Evolutionary conservation across 192 early-diverging fungal species (phyloP).

Genomic region (Geranomyces variabilis): DNA sequence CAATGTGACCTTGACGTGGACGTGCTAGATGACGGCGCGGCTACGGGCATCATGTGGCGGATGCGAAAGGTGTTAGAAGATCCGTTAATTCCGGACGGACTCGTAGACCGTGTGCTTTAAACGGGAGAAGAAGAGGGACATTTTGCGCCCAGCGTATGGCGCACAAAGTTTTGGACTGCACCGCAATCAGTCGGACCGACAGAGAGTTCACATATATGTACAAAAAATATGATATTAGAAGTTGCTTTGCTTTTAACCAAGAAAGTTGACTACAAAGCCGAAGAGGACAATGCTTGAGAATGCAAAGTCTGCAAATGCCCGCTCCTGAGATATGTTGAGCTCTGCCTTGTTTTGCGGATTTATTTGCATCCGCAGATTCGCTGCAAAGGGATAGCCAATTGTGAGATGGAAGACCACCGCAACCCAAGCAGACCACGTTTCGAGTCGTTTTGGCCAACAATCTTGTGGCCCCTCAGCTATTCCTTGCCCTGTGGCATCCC

Average conservation of each 20-base stretch:
- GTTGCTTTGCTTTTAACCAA: slow-evolving; percentile 71
- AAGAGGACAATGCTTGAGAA: slow-evolving; percentile 85
- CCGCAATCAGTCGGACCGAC: too few species aligned
- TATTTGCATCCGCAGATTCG: slow-evolving; percentile 91
- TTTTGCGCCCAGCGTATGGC: too few species aligned
- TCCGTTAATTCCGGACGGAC: neutral
- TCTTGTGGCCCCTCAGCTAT: too few species aligned
- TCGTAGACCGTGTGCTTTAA: slow-evolving; percentile 1
- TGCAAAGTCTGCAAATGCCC: slow-evolving; percentile 94
- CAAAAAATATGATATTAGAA: too few species aligned
- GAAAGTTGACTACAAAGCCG: slow-evolving; percentile 88
- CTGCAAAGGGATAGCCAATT: slow-evolving; percentile 51
- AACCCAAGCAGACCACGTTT: slow-evolving; percentile 7
- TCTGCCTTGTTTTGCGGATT: slow-evolving; percentile 82
- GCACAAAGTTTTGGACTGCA: too few species aligned
- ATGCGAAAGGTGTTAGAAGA: neutral
- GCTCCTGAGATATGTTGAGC: slow-evolving; percentile 73
- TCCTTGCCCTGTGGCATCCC: too few species aligned
- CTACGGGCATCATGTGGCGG: slow-evolving; percentile 8
- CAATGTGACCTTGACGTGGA: neutral
- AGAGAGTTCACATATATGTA: too few species aligned
- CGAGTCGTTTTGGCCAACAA: neutral
- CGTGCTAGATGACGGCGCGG: neutral
- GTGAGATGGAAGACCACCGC: neutral
- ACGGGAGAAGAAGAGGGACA: too few species aligned